Percentiles rank a stretch among this genome's conserved stretches.
These are phyloP conservation scores for Aureobasidium sp. DNA, from an alignment of 2,329 filamentous ascomycete species.

Conservation along the genomic window DNA sequence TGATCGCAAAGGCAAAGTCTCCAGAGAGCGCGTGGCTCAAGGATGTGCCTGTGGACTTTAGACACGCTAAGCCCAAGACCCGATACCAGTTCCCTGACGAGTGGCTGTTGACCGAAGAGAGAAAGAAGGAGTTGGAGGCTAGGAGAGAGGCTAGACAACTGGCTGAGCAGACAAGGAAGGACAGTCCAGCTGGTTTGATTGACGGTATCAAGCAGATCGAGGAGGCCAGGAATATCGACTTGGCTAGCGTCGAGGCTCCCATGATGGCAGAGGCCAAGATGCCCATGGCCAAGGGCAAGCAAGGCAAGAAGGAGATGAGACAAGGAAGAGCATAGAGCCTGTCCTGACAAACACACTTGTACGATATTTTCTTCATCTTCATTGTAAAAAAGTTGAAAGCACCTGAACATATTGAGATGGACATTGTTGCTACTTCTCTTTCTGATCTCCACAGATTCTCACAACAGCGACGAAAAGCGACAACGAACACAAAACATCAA, in stretches of 20 bases:
- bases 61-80: constrained; percentile 66
- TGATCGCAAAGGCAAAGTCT: constrained; percentile 69
- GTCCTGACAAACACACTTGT: background rate
- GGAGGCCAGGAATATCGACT: constrained; percentile 16
- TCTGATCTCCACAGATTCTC: background rate
- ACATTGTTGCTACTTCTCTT: background rate
- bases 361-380: background rate
- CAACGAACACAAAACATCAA: background rate
- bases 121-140: constrained; percentile 56
- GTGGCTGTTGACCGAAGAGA: constrained; percentile 70
- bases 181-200: constrained; percentile 20
- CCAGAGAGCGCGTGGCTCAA: constrained; percentile 66
- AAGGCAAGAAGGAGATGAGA: constrained; percentile 18
- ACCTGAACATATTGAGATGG: background rate
- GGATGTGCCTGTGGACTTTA: constrained; percentile 80
- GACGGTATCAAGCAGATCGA: constrained; percentile 14
- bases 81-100: constrained; percentile 66
- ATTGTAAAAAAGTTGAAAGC: background rate
- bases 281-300: constrained; percentile 22
- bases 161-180: constrained; percentile 46
- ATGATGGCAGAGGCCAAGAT: constrained; percentile 24
- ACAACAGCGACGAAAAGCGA: no score
- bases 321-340: background rate
- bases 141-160: constrained; percentile 44
- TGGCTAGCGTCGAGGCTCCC: constrained; percentile 20